Evolutionary conservation across 352 stramenopile genomes (phyloP), one percentile per base, ranked within the genome.

Genomic region (Thalassiosira ordinaria): DNA sequence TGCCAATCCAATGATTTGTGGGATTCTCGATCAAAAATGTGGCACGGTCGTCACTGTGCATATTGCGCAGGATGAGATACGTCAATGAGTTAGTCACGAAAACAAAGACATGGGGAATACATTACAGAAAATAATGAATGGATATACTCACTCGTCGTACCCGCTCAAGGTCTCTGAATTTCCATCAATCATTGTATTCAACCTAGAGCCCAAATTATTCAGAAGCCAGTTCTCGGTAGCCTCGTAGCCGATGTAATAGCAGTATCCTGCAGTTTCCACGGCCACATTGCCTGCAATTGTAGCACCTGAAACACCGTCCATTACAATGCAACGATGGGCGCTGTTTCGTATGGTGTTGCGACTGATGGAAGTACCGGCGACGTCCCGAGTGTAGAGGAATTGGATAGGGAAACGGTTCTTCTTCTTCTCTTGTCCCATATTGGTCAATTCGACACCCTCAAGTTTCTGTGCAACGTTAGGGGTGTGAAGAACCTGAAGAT

Each of bases 271-370:
- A 16, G 69, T 81, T 24, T 85, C 60, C 55, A 74, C 33, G 22
- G 74, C 83, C 37, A 87, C 70, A 71, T 89, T 89, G 2, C 49
- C 31, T 11, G 68, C 47, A 33, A 87, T 63, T 11, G 67, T 82
- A 20, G 64, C 67, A 39, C 81, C 80, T 27, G 78, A 81, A 5
- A 74, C 74, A 13, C 83, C 83, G 27, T 89, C 73, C 29, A 89
- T 61, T 0, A 57, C 44, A 29, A 89, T 78, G 46, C 83, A 86
- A 3, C 83, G 64, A 35, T 74, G 44, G 9, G 76, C 60, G 0
- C 69, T 80, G 31, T 77, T 18, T 8, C 67, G 71, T 9, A 88
- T 79, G 1, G 68, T 65, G 51, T 88, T 88, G 14, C 60, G 63
- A 18, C 65, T 61, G 41, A 88, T 74, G 24, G 63, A 78, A 39